A percentile compares a stretch with the other conserved stretches of the same genome.
Conservation (phyloP, 257 asterid genomes). For the Solanum commersonii region DNA sequence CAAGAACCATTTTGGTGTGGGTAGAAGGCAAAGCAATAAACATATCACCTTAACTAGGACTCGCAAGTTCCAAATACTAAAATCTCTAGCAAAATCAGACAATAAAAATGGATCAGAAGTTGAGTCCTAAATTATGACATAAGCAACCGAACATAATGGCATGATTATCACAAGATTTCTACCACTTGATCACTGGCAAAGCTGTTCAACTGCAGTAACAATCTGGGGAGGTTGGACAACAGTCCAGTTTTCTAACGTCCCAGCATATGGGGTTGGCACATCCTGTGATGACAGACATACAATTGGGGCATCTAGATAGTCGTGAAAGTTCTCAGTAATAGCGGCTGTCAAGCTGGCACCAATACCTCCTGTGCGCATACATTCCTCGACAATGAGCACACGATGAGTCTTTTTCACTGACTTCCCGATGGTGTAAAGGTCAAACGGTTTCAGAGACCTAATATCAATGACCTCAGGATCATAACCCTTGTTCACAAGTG, state of each 20-base stretch:
- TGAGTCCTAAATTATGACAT: background rate
- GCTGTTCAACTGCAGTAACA: conserved; percentile 77
- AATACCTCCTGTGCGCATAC: conserved; percentile 95
- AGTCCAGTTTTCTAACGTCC: conserved; percentile 67
- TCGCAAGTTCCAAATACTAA: background rate
- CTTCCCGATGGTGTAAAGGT: conserved; percentile 63
- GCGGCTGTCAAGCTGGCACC: conserved; percentile 84
- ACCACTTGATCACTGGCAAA: conserved; percentile 31
- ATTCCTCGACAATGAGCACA: conserved; percentile 73
- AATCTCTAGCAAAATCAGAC: background rate
- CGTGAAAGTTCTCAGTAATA: conserved; percentile 59
- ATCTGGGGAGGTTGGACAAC: conserved; percentile 82
- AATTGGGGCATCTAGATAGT: conserved; percentile 72
- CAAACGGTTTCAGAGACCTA: conserved; percentile 78
- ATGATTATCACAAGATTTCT: background rate
- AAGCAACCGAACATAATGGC: background rate
- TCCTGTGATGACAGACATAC: conserved; percentile 79
- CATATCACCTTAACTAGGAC: background rate
- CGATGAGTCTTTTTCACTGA: conserved; percentile 80
- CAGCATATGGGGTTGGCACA: conserved; percentile 84
- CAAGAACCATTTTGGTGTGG: background rate
- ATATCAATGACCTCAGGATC: conserved; percentile 89
- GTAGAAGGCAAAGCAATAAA: background rate
- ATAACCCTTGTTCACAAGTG: conserved; percentile 64
- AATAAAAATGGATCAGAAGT: background rate